phyloP scores from a whole-genome alignment of 768 basidiomycete species.

The Collybia nuda region DNA sequence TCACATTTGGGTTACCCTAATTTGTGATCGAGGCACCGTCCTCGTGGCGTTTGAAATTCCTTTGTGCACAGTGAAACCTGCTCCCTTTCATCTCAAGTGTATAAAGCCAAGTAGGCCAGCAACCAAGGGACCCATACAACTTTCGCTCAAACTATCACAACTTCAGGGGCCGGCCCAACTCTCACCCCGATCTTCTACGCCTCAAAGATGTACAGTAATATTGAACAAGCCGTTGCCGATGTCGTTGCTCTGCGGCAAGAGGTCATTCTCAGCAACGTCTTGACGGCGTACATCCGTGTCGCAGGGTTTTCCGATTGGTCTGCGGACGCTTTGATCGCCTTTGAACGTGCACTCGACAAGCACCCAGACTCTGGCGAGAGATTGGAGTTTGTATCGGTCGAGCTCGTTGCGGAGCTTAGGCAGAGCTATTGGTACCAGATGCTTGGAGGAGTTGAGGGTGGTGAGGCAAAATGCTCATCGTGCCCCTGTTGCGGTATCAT shows the following conservation, averaged over 20 bases:
- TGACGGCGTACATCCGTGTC: slow-evolving; percentile 14
- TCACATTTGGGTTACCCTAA: no score
- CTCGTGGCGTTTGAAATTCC: no score
- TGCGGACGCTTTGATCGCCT: not conserved
- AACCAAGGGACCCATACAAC: no score
- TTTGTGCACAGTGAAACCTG: no score
- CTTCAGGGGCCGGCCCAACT: no score
- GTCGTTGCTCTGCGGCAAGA: slow-evolving; percentile 17
- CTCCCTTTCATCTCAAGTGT: no score
- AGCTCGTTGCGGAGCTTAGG: slow-evolving; percentile 13
- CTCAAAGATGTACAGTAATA: slow-evolving; percentile 14
- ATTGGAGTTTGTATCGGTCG: slow-evolving; percentile 9
- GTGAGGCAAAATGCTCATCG: slow-evolving; percentile 10
- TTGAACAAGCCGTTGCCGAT: slow-evolving; percentile 17
- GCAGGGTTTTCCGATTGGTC: slow-evolving; percentile 12
- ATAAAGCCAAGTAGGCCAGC: no score
- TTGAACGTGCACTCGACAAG: slow-evolving; percentile 16
- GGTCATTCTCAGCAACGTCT: slow-evolving; percentile 15
- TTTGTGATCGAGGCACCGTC: no score
- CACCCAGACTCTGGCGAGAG: slow-evolving; percentile 14
- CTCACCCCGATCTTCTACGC: no score
- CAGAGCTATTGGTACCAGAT: slow-evolving; percentile 16
- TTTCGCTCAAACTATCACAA: no score
- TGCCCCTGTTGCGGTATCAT: slow-evolving; percentile 15
- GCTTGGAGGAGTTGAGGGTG: slow-evolving; percentile 4